Conservation (phyloP, 2,329 filamentous ascomycete genomes). For the Aaosphaeria pasadenensis region DNA sequence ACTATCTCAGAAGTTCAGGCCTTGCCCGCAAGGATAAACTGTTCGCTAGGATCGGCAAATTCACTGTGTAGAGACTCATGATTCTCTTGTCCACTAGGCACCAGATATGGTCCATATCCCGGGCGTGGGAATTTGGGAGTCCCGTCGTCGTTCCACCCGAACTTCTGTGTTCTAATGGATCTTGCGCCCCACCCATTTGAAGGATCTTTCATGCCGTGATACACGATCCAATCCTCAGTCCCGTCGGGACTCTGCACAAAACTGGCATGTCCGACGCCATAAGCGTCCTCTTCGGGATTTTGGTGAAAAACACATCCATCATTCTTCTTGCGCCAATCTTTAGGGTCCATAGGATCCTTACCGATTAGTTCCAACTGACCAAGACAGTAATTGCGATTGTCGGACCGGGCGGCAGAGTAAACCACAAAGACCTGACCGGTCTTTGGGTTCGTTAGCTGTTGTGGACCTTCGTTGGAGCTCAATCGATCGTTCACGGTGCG, state of each 20-base stretch:
- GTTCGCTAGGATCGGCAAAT: no score
- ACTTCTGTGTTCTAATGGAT: conserved; percentile 49
- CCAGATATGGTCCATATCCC: conserved; percentile 47
- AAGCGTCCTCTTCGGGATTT: conserved; percentile 43
- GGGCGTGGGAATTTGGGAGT: conserved; percentile 47
- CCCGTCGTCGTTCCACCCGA: conserved; percentile 48
- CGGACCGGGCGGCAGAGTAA: conserved; percentile 49
- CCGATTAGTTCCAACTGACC: conserved; percentile 50
- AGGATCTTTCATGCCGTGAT: conserved; percentile 52
- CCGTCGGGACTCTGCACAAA: conserved; percentile 50
- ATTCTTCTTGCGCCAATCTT: conserved; percentile 49
- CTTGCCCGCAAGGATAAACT: no score
- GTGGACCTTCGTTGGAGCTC: conserved; percentile 49
- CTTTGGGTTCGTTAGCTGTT: conserved; percentile 47
- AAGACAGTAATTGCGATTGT: conserved; percentile 54
- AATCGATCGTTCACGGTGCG: conserved; percentile 46
- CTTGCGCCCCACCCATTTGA: conserved; percentile 46
- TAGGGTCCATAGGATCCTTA: conserved; percentile 48
- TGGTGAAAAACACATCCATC: conserved; percentile 50
- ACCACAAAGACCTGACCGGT: conserved; percentile 50
- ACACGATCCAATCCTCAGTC: conserved; percentile 51
- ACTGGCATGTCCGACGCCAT: conserved; percentile 51
- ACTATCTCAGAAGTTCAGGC: no score
- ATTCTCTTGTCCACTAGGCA: conserved; percentile 23
- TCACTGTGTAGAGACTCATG: no score